Base-by-base conservation (phyloP, 768 basidiomycete genomes). In the Mycena epipterygia region DNA sequence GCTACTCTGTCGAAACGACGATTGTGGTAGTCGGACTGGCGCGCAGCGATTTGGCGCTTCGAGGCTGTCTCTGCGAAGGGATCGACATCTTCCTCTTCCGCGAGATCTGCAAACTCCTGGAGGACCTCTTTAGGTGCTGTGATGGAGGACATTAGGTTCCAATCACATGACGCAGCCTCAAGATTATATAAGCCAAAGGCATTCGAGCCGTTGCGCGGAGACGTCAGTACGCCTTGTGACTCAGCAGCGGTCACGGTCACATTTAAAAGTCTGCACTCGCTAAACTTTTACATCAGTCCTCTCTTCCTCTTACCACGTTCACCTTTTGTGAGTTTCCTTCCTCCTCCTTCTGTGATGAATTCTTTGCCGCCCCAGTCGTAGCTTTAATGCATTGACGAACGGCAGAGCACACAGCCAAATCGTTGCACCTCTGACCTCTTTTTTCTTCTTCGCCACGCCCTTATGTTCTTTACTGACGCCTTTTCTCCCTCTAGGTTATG, bases 1-100 rank as follows among this genome's bases (percentile, higher is more conserved):
- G 92, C 93, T 68, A 92, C 89, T 57, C 98, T 91, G 76, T 89
- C 89, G 80, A 98, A 98, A 46, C 96, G 90, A 67, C 96, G 90
- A 77, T 93, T 91, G 79, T 99, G 97, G 78, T 99, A 99, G 79
- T 98, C 97, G 58, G 91, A 93, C 84, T 98, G 95, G 58, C 97
- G 89, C 42, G 94, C 87, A 27, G 97, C 95, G 78, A 99, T 95
- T 85, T 98, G 97, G 68, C 95, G 94, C 77, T 94, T 92, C 64
- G 92, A 93, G 57, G 96, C 94, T 16, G 95, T 97, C 83, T 97
- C 96, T 58, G 94, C 95, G 77, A 95, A 95, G 25, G 94, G 95
- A 79, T 97, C 95, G 77, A 94, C 81, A 81, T 97, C 88, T 77
- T 98, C 97, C 78, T 96, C 95, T 76, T 98, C 97, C 19, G 95